Base-by-base conservation (phyloP, 495 filamentous ascomycete genomes). In the Aspergillus nidulans region DNA sequence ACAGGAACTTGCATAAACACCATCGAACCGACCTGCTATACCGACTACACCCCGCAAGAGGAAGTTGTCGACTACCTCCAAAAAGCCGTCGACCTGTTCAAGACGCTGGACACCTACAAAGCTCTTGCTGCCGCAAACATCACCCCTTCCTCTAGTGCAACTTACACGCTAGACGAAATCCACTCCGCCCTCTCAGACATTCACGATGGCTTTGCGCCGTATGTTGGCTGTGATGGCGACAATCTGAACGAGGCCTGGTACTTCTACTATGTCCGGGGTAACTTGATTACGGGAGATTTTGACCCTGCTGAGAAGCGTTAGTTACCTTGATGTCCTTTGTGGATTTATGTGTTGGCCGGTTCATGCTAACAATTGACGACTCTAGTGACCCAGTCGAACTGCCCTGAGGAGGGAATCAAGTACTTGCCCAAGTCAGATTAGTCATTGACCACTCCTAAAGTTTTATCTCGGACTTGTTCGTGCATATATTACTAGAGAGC, bases 201-300 rank as follows among this genome's bases (percentile, higher is more conserved):
- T 58, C 85, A 83, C 54, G 67, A 49, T 6, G 86, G 85, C 21
- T 70, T 78, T 21, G 61, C 73, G 24, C 86, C 86, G 1, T 82
- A 84, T 45, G 65, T 94, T 16, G 77, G 80, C 51, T 94, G 89
- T 69, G 67, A 69, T 1, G 71, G 67, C 42, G 70, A 73, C 34
- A 67, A 74, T 23, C 70, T 94, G 30, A 82, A 87, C 65, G 74
- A 91, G 71, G 80, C 82, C 23, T 91, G 84, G 81, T 92, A 92
- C 65, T 82, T 82, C 58, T 92, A 85, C 73, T 85, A 90, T 63
- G 79, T 92, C 15, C 77, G 77, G 55, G 90, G 90, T 32, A 85
- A 82, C 61, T 69, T 88, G 34, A 83, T 88, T 64, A 81, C 79
- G 43, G 89, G 88, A 43, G 62, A 80, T 36, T 92, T 91, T 63